Conservation (phyloP, 176 grass and related monocot genomes). For the Areca catechu region DNA sequence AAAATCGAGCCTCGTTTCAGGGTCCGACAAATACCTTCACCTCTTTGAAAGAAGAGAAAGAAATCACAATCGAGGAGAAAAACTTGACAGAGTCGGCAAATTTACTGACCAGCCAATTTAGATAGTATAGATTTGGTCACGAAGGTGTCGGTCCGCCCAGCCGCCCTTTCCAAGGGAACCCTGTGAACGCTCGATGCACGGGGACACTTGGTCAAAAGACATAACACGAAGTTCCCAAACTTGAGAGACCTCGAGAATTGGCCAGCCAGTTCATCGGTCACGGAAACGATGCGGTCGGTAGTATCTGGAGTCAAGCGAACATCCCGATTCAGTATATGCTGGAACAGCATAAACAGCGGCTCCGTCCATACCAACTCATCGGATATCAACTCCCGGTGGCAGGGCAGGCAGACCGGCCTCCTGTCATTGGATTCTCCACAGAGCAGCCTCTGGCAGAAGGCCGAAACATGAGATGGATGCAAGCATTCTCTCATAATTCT, state of each 20-base stretch:
- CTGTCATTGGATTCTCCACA: conserved; percentile 29
- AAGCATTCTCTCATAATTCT: conserved; percentile 64
- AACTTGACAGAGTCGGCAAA: conserved; percentile 18
- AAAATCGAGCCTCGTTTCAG: no score
- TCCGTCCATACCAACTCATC: conserved; percentile 59
- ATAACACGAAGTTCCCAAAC: conserved; percentile 67
- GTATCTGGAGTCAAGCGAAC: conserved; percentile 51
- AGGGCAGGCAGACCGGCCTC: conserved; percentile 40
- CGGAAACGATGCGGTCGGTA: conserved; percentile 30
- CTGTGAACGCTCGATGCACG: conserved; percentile 34
- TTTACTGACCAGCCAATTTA: conserved; percentile 33
- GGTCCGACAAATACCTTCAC: no score
- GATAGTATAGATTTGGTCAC: conserved; percentile 71
- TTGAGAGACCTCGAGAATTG: conserved; percentile 54
- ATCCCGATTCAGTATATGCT: conserved; percentile 63
- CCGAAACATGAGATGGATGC: conserved; percentile 59
- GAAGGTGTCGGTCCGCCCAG: conserved; percentile 50
- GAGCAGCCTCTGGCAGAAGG: conserved; percentile 67
- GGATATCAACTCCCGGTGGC: conserved; percentile 32
- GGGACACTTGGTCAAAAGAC: conserved; percentile 47
- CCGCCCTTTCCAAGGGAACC: conserved; percentile 45
- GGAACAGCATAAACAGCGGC: conserved; percentile 53
- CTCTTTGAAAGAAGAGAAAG: no score
- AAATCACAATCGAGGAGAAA: neutral
- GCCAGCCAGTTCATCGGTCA: conserved; percentile 38